A percentile compares a stretch with the other conserved stretches of the same genome.
Evolutionary conservation across 805 yeast genomes (phyloP).

Genomic region (Candida alai): DNA sequence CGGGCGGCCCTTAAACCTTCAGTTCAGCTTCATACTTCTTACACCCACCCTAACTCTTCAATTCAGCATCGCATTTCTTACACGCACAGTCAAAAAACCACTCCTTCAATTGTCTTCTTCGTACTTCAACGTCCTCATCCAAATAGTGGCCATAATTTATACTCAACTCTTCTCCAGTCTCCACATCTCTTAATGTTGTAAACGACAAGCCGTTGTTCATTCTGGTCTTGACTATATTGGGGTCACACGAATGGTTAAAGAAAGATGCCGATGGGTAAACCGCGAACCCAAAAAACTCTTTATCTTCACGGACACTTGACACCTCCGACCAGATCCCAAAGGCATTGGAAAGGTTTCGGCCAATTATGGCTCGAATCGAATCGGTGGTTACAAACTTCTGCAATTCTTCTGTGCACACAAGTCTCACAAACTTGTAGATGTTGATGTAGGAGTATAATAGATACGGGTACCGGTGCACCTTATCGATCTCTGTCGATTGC

Average conservation of each 20-base stretch:
- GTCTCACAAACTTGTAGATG: slow-evolving; percentile 45
- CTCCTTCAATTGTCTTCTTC: slow-evolving; percentile 41
- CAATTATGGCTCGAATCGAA: slow-evolving; percentile 45
- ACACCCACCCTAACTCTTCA: slow-evolving; percentile 1
- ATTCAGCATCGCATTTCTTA: slow-evolving; percentile 35
- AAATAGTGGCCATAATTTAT: slow-evolving; percentile 57
- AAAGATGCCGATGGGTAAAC: slow-evolving; percentile 61
- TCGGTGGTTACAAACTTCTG: slow-evolving; percentile 35
- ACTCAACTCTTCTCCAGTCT: slow-evolving; percentile 47
- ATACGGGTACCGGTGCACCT: slow-evolving; percentile 43
- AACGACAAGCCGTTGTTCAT: slow-evolving; percentile 38
- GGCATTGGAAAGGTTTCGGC: slow-evolving; percentile 62
- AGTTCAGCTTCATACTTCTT: too few relatives aligned
- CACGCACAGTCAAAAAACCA: slow-evolving; percentile 65
- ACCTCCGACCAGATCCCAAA: slow-evolving; percentile 62
- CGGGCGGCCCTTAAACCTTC: background rate
- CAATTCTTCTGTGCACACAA: slow-evolving; percentile 33
- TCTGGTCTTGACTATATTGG: slow-evolving; percentile 50
- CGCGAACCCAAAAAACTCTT: slow-evolving; percentile 57
- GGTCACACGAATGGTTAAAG: slow-evolving; percentile 64
- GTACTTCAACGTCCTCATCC: slow-evolving; percentile 33
- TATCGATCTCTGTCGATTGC: slow-evolving; percentile 51
- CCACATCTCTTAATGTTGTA: slow-evolving; percentile 36
- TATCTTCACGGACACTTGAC: slow-evolving; percentile 37
- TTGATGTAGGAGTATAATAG: slow-evolving; percentile 44